A percentile compares a stretch with the other conserved stretches of the same genome.
phyloP scores from a whole-genome alignment of 495 filamentous ascomycete species.

The Xylaria longipes region DNA sequence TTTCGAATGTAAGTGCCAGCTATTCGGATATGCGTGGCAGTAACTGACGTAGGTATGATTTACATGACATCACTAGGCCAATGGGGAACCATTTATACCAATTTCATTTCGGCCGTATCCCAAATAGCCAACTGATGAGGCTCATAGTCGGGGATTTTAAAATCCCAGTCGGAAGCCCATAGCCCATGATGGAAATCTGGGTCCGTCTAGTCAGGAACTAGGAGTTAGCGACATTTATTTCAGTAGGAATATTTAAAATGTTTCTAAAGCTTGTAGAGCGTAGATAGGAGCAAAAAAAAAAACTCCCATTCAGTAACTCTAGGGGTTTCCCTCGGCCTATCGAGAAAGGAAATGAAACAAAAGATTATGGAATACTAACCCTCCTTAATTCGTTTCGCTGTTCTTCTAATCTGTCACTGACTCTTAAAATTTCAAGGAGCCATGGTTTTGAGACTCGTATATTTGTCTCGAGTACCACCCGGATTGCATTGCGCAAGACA shows the following conservation, averaged over 20 bases:
- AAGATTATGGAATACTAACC: neutral
- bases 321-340: neutral
- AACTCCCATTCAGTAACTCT: neutral
- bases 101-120: neutral
- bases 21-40: no score
- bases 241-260: neutral
- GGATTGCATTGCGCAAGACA: neutral
- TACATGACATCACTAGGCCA: neutral
- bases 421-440: neutral
- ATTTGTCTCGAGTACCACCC: neutral
- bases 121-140: neutral
- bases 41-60: neutral
- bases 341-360: neutral
- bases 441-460: neutral
- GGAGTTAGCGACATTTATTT: neutral
- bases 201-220: neutral
- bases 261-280: neutral
- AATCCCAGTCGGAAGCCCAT: constrained; percentile 8
- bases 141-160: constrained; percentile 4
- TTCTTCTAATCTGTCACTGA: no score
- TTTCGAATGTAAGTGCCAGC: no score
- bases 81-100: neutral
- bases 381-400: neutral
- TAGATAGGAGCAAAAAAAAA: neutral
- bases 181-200: neutral